Conservation (phyloP, 768 basidiomycete species). For the Leucocoprinus birnbaumii region DNA sequence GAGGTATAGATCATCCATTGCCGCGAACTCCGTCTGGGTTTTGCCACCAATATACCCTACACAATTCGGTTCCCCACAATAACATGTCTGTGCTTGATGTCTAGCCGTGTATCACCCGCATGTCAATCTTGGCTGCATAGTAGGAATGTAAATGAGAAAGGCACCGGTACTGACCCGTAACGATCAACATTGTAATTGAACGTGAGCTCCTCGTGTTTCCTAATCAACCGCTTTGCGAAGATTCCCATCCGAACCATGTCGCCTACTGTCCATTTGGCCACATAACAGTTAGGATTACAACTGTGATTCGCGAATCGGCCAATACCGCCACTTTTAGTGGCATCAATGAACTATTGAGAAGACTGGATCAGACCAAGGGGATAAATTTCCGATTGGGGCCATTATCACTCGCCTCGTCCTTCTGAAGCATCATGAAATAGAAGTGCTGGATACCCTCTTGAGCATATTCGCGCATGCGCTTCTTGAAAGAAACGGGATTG, state of each 20-base stretch:
- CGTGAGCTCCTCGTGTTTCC: slow-evolving; percentile 85
- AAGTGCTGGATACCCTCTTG: slow-evolving; percentile 94
- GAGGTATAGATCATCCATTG: slow-evolving; percentile 93
- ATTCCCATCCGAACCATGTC: slow-evolving; percentile 94
- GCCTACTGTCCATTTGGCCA: slow-evolving; percentile 97
- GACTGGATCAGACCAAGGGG: not conserved
- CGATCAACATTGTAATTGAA: slow-evolving; percentile 99
- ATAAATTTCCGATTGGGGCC: not conserved
- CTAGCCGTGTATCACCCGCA: slow-evolving; percentile 37
- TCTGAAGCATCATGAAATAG: slow-evolving; percentile 99
- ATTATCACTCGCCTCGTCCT: slow-evolving; percentile 78
- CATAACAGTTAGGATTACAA: slow-evolving; percentile 96
- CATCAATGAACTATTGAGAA: slow-evolving; percentile 82
- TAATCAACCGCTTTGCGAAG: slow-evolving; percentile 82
- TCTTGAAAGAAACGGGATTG: slow-evolving; percentile 80
- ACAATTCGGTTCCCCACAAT: slow-evolving; percentile 94
- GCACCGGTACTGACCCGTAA: slow-evolving; percentile 70
- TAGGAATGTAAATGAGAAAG: not conserved
- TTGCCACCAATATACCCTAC: slow-evolving; percentile 97
- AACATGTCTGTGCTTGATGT: slow-evolving; percentile 92
- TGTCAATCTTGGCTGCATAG: not conserved
- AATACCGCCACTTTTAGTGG: slow-evolving; percentile 94
- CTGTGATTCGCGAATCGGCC: slow-evolving; percentile 98
- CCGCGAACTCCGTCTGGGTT: slow-evolving; percentile 93
- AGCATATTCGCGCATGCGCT: slow-evolving; percentile 92